phyloP scores from a whole-genome alignment of 2,329 filamentous ascomycete genomes.

The Sodiomyces alkalinus region DNA sequence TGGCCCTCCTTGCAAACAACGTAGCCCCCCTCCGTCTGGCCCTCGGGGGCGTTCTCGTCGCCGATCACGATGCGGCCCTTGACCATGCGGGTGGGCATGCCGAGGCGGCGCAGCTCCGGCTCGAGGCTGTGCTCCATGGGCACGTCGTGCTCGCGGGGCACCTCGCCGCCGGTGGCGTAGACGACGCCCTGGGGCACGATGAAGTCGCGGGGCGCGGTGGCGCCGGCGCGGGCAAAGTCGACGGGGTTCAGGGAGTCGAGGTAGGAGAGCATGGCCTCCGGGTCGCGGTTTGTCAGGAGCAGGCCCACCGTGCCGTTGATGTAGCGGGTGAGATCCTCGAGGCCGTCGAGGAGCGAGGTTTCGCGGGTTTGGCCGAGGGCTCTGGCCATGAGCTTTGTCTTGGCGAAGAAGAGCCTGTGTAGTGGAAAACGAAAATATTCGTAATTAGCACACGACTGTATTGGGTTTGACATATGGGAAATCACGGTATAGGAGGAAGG shows the following conservation, averaged over 20 bases:
- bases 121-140: conserved; percentile 79
- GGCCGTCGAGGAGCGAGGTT: conserved; percentile 67
- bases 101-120: conserved; percentile 76
- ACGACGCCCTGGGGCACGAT: conserved; percentile 72
- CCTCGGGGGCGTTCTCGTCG: conserved; percentile 33
- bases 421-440: background rate
- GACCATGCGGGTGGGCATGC: conserved; percentile 76
- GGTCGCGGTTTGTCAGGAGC: conserved; percentile 70
- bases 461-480: background rate
- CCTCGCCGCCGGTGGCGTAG: conserved; percentile 65
- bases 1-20: conserved; percentile 75
- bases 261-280: conserved; percentile 51
- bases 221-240: conserved; percentile 86
- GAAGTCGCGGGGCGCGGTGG: conserved; percentile 58
- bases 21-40: conserved; percentile 51
- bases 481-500: background rate
- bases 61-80: conserved; percentile 74
- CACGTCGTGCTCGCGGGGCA: conserved; percentile 68
- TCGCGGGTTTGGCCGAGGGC: conserved; percentile 68
- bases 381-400: conserved; percentile 97
- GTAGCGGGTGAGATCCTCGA: conserved; percentile 53
- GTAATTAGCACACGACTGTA: too few relatives aligned
- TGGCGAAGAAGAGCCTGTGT: conserved; percentile 85
- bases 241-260: conserved; percentile 58
- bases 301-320: conserved; percentile 76